Base-by-base conservation (phyloP, 2,329 filamentous ascomycete genomes). In the Aquanectria penicillioides region DNA sequence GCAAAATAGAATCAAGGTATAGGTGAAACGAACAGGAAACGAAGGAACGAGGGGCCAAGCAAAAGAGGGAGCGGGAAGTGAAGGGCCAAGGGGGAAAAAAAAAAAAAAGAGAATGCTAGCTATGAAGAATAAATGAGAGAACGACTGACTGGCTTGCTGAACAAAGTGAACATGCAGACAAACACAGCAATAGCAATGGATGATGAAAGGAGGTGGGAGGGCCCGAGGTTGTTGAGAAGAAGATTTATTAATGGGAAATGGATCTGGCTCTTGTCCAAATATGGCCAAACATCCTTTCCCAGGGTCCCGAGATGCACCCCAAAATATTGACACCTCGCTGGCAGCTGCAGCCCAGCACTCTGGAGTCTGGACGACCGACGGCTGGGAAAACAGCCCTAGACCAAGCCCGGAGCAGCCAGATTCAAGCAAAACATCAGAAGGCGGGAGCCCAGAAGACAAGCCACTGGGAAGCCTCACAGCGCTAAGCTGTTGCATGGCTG, bases 21-120 rank as follows among this genome's bases (percentile, higher is more conserved):
- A 47, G 12, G 29, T 47, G 52, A 48, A 55, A 55, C 43, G 22
- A 20, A 33, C n/a, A n/a, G n/a, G 12, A 41, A 23, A 22, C 43
- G 37, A 43, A 48, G 26, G 20, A 18, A 40, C 15, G 20, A 23
- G 22, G 15, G 41, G 41, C 29, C 31, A 41, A 33, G n/a, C n/a
- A n/a, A n/a, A 20, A 33, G n/a, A n/a, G n/a, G 12, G 34, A 23
- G 25, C 43, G 37, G 34, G 41, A 26, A 25, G n/a, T 33, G 22
- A 26, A 23, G 22, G 15, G 41, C 41, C 29, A 37, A 41, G 26
- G 17, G 25, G 36, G 17, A 53, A 36, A 25, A 13, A 34, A 25
- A 53, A 23, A 20, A 6, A 22, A 22, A 25, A 41, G n/a, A 23
- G 29, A 5, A n/a, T 41, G 22, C n/a, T n/a, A n/a, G n/a, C n/a